A percentile compares a stretch with the other conserved stretches of the same genome.
These are phyloP conservation scores for Gloeophyllum trabeum DNA, from an alignment of 768 basidiomycete species.

Conservation along the genomic window DNA sequence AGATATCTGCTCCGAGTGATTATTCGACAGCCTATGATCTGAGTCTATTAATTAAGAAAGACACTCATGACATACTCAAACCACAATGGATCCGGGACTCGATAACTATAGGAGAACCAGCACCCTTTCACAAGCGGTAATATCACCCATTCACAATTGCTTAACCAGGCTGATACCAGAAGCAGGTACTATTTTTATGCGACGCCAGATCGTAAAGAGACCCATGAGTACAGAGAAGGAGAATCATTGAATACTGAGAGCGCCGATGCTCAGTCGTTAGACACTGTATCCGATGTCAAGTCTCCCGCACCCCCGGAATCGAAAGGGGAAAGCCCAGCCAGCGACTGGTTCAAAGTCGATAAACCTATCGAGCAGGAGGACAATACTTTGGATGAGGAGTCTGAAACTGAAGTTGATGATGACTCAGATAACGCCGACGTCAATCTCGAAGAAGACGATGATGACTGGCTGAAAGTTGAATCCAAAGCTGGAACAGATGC, in stretches of 20 bases:
- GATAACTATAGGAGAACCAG: slow-evolving; percentile 39
- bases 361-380: too few relatives aligned
- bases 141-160: background rate
- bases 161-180: background rate
- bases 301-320: too few relatives aligned
- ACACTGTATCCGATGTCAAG: too few relatives aligned
- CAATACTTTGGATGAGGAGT: too few relatives aligned
- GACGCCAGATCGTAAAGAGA: slow-evolving; percentile 34
- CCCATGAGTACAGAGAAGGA: slow-evolving; percentile 28
- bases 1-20: background rate
- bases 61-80: slow-evolving; percentile 57
- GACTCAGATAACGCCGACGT: slow-evolving; percentile 64
- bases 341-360: slow-evolving; percentile 54
- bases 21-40: slow-evolving; percentile 57
- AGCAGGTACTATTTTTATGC: slow-evolving; percentile 74
- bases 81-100: slow-evolving; percentile 81
- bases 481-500: too few relatives aligned
- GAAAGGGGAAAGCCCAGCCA: too few relatives aligned
- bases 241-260: slow-evolving; percentile 15
- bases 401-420: slow-evolving; percentile 50
- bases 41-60: slow-evolving; percentile 61
- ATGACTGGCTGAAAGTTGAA: too few relatives aligned
- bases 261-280: too few relatives aligned
- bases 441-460: slow-evolving; percentile 17
- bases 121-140: slow-evolving; percentile 63